Evolutionary conservation across 2,329 filamentous ascomycete genomes (phyloP).

Genomic region (Penicillium glabrum): DNA sequence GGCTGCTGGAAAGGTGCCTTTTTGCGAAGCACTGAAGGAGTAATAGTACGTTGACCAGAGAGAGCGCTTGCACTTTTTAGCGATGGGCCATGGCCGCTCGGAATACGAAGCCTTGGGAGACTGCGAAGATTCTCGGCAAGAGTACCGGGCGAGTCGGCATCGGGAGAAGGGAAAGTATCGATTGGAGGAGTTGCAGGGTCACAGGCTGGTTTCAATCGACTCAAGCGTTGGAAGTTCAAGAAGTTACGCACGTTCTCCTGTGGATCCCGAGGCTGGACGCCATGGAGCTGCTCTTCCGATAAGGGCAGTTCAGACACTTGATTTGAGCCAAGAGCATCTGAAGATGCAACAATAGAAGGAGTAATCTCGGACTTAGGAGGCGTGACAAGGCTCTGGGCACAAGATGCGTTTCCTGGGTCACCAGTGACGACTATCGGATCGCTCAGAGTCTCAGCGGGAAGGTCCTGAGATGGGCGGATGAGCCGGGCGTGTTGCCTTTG

Average conservation of each 20-base stretch:
- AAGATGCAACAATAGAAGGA: conserved; percentile 85
- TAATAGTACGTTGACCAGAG: conserved; percentile 32
- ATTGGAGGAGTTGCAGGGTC: conserved; percentile 66
- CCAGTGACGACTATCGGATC: too few relatives aligned
- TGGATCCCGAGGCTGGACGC: conserved; percentile 71
- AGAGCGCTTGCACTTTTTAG: conserved; percentile 5
- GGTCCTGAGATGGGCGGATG: conserved; percentile 70
- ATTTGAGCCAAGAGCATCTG: conserved; percentile 78
- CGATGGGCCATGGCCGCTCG: conserved; percentile 35
- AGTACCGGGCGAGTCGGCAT: background rate
- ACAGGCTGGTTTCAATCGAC: conserved; percentile 23
- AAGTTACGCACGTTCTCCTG: conserved; percentile 94
- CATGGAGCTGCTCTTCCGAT: conserved; percentile 70
- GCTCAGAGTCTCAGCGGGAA: too few relatives aligned
- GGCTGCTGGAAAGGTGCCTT: background rate
- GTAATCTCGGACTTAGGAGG: conserved; percentile 69
- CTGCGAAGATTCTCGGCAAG: conserved; percentile 51
- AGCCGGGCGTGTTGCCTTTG: conserved; percentile 77
- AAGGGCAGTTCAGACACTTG: conserved; percentile 64
- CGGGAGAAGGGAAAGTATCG: conserved; percentile 11
- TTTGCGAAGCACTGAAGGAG: conserved; percentile 23
- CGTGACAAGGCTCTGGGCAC: conserved; percentile 58
- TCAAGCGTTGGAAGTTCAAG: conserved; percentile 73
- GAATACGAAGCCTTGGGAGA: conserved; percentile 60
- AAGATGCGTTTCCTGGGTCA: conserved; percentile 74